phyloP scores from a whole-genome alignment of 768 basidiomycete genomes.

The Amanita molliuscula region DNA sequence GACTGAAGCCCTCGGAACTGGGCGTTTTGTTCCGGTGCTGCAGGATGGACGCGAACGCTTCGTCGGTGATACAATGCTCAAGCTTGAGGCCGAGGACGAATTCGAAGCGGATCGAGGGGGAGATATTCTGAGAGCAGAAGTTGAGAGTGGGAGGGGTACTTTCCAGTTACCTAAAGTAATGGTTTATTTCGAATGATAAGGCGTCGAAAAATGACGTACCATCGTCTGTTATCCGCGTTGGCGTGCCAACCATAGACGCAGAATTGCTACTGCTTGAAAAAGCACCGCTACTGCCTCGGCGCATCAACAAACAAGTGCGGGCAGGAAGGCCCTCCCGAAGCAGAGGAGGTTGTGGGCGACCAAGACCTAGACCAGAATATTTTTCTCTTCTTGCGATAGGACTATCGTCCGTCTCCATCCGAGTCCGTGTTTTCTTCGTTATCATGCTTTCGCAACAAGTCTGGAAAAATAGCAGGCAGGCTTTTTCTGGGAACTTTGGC shows the following conservation, averaged over 20 bases:
- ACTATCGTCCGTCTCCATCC: constrained; percentile 58
- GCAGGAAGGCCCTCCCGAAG: constrained; percentile 19
- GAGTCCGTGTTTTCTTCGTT: constrained; percentile 40
- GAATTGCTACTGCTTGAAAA: constrained; percentile 71
- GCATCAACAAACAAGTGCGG: constrained; percentile 53
- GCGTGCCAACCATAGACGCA: constrained; percentile 45
- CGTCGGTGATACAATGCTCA: constrained; percentile 36
- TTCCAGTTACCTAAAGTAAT: constrained; percentile 19
- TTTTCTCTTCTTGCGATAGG: constrained; percentile 46
- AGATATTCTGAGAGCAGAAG: constrained; percentile 26
- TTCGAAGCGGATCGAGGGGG: constrained; percentile 45
- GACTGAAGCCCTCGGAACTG: constrained; percentile 14
- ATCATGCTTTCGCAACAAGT: constrained; percentile 20
- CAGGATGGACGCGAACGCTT: constrained; percentile 22
- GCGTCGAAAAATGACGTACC: constrained; percentile 22
- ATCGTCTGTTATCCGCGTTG: constrained; percentile 46
- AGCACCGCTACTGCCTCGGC: constrained; percentile 73
- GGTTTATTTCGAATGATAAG: constrained; percentile 4
- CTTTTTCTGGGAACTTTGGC: constrained; percentile 57
- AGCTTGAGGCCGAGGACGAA: constrained; percentile 42
- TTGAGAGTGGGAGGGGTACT: constrained; percentile 38
- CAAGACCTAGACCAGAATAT: constrained; percentile 60
- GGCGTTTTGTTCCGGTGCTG: constrained; percentile 14
- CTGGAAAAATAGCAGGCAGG: constrained; percentile 61
- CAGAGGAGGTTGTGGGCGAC: constrained; percentile 34